Evolutionary conservation across 1,284 basidiomycete species (phyloP).

Genomic region (Cryptococcus sp.): DNA sequence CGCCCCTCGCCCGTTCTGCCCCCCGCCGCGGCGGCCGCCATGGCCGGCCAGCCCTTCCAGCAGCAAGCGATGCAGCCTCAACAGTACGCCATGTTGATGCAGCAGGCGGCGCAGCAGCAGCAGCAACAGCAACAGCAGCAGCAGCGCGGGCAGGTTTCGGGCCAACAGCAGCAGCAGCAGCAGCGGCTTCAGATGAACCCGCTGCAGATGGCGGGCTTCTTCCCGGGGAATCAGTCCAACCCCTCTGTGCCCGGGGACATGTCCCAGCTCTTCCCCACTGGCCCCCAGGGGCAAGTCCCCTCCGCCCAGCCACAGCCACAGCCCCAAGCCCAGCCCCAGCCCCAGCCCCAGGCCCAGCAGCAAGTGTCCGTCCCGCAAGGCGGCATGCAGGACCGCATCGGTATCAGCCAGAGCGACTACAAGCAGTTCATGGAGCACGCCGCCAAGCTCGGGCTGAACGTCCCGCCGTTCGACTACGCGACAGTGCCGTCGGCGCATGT

Average conservation of each 20-base stretch:
- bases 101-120: constrained; percentile 5
- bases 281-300: no score
- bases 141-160: background rate
- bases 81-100: background rate
- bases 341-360: constrained; percentile 4
- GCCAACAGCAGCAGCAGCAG: constrained; percentile 3
- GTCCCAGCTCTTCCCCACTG: no score
- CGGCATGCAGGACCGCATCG: constrained; percentile 2
- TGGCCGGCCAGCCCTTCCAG: constrained; percentile 1
- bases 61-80: background rate
- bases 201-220: background rate
- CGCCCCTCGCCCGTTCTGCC: background rate
- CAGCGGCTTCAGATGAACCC: constrained; percentile 3
- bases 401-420: constrained; percentile 14
- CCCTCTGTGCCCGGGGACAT: no score
- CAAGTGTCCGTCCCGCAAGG: constrained; percentile 5
- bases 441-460: constrained; percentile 8
- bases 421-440: constrained; percentile 13
- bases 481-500: constrained; percentile 8
- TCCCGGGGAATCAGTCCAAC: no score
- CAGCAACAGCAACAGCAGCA: constrained; percentile 2
- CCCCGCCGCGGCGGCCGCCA: background rate
- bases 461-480: constrained; percentile 13
- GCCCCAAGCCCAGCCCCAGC: constrained; percentile 4
- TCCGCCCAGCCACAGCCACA: no score